Conservation (phyloP, 2,329 filamentous ascomycete species). For the Ustulina deusta region DNA sequence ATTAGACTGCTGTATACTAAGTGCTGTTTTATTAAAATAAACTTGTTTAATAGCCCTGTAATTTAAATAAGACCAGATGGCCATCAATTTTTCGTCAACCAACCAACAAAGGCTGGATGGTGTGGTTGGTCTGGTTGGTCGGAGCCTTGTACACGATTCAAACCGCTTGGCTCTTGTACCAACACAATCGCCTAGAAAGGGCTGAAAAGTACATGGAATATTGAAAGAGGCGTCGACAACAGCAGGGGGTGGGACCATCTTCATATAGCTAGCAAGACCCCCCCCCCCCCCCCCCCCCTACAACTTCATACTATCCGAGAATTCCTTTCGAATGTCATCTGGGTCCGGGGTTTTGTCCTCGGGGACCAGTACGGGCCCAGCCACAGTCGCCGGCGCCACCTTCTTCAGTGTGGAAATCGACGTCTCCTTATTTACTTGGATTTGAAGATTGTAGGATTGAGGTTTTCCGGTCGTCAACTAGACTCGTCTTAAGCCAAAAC, state of each 20-base stretch:
- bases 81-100: conserved; percentile 11
- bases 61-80: conserved; percentile 11
- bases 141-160: conserved; percentile 11
- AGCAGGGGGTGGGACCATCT: conserved; percentile 9
- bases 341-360: conserved; percentile 5
- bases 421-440: conserved; percentile 16
- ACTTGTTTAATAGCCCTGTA: conserved; percentile 11
- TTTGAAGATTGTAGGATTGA: conserved; percentile 15
- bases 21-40: conserved; percentile 17
- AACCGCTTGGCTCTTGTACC: conserved; percentile 10
- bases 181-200: conserved; percentile 11
- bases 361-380: conserved; percentile 13
- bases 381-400: conserved; percentile 10
- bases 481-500: conserved; percentile 1
- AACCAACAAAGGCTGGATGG: conserved; percentile 11
- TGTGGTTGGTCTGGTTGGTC: conserved; percentile 9
- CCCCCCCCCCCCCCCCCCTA: conserved; percentile 2
- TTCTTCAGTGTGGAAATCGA: conserved; percentile 15
- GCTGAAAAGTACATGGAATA: conserved; percentile 12
- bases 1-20: conserved; percentile 19
- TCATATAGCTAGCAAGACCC: conserved; percentile 11
- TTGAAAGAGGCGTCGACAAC: conserved; percentile 11
- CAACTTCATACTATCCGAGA: conserved; percentile 12
- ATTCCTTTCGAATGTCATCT: conserved; percentile 13
- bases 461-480: conserved; percentile 15